Evolutionary conservation across 345 rosid genomes (phyloP).

Genomic region (Dovyalis caffra): DNA sequence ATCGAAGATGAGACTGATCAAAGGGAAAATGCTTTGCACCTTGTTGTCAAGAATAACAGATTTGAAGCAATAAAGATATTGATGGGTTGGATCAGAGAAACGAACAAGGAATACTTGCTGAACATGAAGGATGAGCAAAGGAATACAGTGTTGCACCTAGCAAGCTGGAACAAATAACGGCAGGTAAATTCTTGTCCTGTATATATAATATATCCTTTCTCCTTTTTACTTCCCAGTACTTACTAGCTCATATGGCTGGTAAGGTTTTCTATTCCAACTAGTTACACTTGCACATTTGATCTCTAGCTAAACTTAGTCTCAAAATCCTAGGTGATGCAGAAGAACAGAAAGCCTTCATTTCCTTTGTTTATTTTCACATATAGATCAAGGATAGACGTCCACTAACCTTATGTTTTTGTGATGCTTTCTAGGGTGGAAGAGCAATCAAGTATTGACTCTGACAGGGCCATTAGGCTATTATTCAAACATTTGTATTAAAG

Average conservation of each 20-base stretch:
- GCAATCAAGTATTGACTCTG: neutral
- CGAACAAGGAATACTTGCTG: neutral
- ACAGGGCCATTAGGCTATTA: neutral
- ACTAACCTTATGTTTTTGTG: neutral
- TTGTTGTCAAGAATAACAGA: conserved; percentile 10
- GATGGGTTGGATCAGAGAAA: neutral
- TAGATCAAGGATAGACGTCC: neutral
- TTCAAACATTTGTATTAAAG: neutral
- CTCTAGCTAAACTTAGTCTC: no score
- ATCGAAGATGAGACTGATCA: neutral
- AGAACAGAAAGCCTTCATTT: no score
- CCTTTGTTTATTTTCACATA: no score
- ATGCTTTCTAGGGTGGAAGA: neutral
- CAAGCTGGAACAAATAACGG: conserved; percentile 10
- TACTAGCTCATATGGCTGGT: no score
- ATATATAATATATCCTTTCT: no score
- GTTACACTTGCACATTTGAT: no score
- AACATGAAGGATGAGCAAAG: conserved; percentile 14
- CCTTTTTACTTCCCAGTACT: neutral
- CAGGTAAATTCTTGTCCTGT: neutral
- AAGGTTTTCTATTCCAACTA: no score
- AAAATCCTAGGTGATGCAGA: no score
- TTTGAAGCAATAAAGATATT: conserved; percentile 9
- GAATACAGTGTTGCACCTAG: conserved; percentile 19
- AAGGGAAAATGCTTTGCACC: conserved; percentile 14